Conservation (phyloP, 345 rosid genomes). For the Salix arbutifolia region DNA sequence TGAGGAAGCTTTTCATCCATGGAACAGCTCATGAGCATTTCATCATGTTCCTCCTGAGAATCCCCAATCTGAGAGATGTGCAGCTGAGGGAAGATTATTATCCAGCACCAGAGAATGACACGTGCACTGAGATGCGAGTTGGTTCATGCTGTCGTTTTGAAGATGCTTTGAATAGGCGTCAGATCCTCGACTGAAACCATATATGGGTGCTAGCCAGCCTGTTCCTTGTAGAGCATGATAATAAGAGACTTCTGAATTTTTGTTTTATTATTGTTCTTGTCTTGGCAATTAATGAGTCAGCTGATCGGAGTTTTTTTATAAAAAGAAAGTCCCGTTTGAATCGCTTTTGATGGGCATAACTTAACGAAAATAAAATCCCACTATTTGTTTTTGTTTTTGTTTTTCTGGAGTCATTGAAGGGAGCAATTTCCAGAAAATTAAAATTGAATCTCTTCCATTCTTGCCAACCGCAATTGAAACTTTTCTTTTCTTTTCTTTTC, state of each 20-base stretch:
- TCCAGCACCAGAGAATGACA: slow-evolving; percentile 90
- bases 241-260: not conserved
- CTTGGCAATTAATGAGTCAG: not conserved
- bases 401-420: not conserved
- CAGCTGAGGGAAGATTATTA: slow-evolving; percentile 88
- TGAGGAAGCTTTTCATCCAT: slow-evolving; percentile 88
- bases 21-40: slow-evolving; percentile 94
- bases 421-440: not conserved
- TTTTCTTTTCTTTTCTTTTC: not conserved
- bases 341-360: no score
- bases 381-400: not conserved
- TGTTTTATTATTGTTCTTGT: not conserved
- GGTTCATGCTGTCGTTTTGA: slow-evolving; percentile 86
- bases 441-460: not conserved
- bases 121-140: slow-evolving; percentile 85
- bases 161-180: slow-evolving; percentile 56
- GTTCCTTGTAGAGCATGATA: not conserved
- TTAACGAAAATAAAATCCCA: no score
- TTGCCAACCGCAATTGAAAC: not conserved
- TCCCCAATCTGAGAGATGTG: slow-evolving; percentile 65
- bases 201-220: no score
- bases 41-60: slow-evolving; percentile 63
- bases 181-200: slow-evolving; percentile 42
- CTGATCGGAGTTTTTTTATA: not conserved
- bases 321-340: not conserved